Base-by-base conservation (phyloP, 768 basidiomycete species). In the Lactarius pseudohatsudake region DNA sequence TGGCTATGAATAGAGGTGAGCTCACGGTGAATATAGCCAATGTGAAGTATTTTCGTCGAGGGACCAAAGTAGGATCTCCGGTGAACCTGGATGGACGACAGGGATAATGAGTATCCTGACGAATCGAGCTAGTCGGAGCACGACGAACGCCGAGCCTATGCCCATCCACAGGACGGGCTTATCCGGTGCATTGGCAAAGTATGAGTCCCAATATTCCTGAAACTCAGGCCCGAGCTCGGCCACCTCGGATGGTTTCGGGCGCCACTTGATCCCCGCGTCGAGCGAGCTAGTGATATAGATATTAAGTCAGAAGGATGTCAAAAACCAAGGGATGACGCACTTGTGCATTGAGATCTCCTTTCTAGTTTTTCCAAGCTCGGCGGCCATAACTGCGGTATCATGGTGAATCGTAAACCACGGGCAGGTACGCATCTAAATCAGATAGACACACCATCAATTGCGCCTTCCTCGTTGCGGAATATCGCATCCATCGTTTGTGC, bases 321-420 rank as follows among this genome's bases (percentile, higher is more conserved):
- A 40, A 26, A 22, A 8, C 1, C 18, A 26, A 16, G n/a, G 18
- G 13, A 73, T 79, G 70, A 86, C 32, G 32, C 32, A 32, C 88
- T 85, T 88, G 69, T 82, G 79, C 0, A 85, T 78, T 70, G 71
- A 89, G 77, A 56, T 83, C 70, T 3, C 85, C 85, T 43, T 72
- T 77, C 0, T 84, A 0, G 74, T 72, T 22, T 72, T 69, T 7
- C 72, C 64, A 74, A 77, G 82, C 50, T 79, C 74, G 26, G 60
- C 69, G 34, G 71, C 70, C 72, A 76, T 75, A 57, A 75, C 79
- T 81, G 34, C 26, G 40, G 34, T 36, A 0, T 16, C 43, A 13
- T 5, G 20, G 43, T 30, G 30, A 26, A 7, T 45, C 6, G 41
- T 62, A 1, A 57, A n/a, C n/a, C n/a, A n/a, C n/a, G n/a, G 26